Evolutionary conservation across 495 filamentous ascomycete species (phyloP).

Genomic region (Evernia prunastri): DNA sequence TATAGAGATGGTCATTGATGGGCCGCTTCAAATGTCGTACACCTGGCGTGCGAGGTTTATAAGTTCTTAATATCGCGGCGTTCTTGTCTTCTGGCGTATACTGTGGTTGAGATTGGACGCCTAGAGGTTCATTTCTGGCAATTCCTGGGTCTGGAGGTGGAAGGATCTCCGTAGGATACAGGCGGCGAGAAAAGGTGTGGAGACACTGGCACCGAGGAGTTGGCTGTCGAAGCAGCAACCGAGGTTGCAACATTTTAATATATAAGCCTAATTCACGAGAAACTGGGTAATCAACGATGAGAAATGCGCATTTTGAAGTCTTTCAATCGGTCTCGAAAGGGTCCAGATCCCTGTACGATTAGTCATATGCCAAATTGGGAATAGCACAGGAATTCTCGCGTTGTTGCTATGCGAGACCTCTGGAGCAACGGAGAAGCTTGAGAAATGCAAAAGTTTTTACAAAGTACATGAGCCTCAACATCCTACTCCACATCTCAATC

Average conservation of each 20-base stretch:
- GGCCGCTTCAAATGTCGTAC: conserved; percentile 83
- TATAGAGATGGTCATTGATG: conserved; percentile 94
- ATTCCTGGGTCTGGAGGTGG: conserved; percentile 29
- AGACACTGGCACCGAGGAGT: conserved; percentile 39
- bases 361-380: conserved; percentile 6
- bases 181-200: conserved; percentile 37
- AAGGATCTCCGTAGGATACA: conserved; percentile 40
- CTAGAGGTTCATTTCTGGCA: conserved; percentile 14
- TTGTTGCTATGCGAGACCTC: conserved; percentile 20
- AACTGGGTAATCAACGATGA: background rate
- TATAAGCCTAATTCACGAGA: background rate
- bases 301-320: background rate
- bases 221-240: conserved; percentile 49
- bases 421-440: conserved; percentile 8
- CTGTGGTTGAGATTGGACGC: conserved; percentile 16
- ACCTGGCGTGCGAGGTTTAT: conserved; percentile 93
- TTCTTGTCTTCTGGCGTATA: conserved; percentile 13
- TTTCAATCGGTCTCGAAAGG: background rate
- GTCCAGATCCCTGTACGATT: conserved; percentile 4
- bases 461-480: conserved; percentile 12
- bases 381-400: conserved; percentile 16
- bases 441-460: conserved; percentile 20
- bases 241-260: conserved; percentile 53
- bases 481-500: conserved; percentile 22
- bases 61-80: conserved; percentile 55